A percentile compares a stretch with the other conserved stretches of the same genome.
These are phyloP conservation scores for Mycena albidolilacea DNA, from an alignment of 768 basidiomycete genomes.

Conservation along the genomic window DNA sequence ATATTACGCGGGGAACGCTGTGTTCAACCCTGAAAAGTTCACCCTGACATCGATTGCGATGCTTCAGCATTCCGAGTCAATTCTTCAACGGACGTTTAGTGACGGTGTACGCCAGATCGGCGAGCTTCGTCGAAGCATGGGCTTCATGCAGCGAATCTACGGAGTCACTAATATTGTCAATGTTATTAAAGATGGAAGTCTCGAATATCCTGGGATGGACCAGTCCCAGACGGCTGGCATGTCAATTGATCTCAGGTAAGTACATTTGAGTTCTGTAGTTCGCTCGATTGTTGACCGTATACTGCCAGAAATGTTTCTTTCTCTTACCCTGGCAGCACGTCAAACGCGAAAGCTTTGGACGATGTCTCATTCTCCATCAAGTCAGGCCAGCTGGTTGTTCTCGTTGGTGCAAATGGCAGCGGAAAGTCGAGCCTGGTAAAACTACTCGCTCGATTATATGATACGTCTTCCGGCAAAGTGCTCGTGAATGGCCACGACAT, in stretches of 20 bases:
- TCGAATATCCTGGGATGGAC: slow-evolving; percentile 43
- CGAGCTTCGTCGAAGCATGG: slow-evolving; percentile 44
- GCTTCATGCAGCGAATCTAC: slow-evolving; percentile 53
- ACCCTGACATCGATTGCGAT: slow-evolving; percentile 58
- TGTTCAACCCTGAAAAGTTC: slow-evolving; percentile 51
- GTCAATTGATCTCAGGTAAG: slow-evolving; percentile 48
- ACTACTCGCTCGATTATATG: slow-evolving; percentile 64
- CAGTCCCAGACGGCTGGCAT: slow-evolving; percentile 43
- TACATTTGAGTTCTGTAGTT: not conserved
- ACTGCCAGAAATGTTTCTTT: slow-evolving; percentile 64
- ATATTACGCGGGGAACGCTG: slow-evolving; percentile 53
- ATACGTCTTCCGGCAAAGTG: slow-evolving; percentile 59
- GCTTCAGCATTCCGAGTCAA: slow-evolving; percentile 54
- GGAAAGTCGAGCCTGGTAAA: slow-evolving; percentile 70
- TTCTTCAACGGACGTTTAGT: slow-evolving; percentile 46
- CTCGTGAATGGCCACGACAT: slow-evolving; percentile 60
- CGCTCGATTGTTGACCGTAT: not conserved
- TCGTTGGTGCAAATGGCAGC: slow-evolving; percentile 73
- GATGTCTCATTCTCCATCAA: slow-evolving; percentile 61
- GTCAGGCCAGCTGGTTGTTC: slow-evolving; percentile 64
- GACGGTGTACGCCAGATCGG: slow-evolving; percentile 39
- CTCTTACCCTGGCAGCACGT: slow-evolving; percentile 63
- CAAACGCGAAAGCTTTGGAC: slow-evolving; percentile 51
- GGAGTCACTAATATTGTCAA: slow-evolving; percentile 41
- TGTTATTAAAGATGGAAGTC: slow-evolving; percentile 45